Percentiles rank a stretch among this genome's conserved stretches.
Evolutionary conservation across 192 early-diverging fungal species (phyloP).

Genomic region (Backusella liffmaniae): DNA sequence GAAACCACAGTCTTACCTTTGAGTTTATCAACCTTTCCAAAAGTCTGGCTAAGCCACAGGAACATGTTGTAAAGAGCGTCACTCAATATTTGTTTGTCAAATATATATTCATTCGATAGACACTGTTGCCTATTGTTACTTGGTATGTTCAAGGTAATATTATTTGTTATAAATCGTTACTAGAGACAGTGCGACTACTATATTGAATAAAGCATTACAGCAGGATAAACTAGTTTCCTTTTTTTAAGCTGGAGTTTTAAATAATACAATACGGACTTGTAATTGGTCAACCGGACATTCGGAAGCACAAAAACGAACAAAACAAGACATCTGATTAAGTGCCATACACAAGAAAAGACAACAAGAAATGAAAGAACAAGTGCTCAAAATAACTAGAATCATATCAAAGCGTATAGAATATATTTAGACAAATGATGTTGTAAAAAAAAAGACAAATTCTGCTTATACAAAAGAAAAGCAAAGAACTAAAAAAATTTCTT

Average conservation of each 20-base stretch:
- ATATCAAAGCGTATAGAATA: neutral
- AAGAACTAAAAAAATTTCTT: neutral
- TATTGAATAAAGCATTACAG: no score
- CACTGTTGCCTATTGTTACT: no score
- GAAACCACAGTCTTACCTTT: no score
- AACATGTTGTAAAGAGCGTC: no score
- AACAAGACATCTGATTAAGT: neutral
- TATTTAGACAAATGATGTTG: neutral
- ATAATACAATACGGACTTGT: neutral
- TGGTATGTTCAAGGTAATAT: no score
- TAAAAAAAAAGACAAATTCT: neutral
- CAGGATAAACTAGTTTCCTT: no score
- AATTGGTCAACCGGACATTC: neutral
- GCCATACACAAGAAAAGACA: neutral
- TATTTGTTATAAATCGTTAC: no score
- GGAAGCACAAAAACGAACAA: neutral
- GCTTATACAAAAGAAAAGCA: neutral
- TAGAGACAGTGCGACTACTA: no score
- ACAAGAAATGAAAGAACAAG: neutral
- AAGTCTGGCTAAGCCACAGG: no score
- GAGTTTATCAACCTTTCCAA: no score
- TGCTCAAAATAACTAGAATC: neutral
- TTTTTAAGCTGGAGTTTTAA: neutral
- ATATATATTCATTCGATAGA: no score
- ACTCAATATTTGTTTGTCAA: no score